Evolutionary conservation across 176 grass and related monocot genomes (phyloP), one percentile per base, ranked within the genome.

Genomic region (Pontederia crassipes): DNA sequence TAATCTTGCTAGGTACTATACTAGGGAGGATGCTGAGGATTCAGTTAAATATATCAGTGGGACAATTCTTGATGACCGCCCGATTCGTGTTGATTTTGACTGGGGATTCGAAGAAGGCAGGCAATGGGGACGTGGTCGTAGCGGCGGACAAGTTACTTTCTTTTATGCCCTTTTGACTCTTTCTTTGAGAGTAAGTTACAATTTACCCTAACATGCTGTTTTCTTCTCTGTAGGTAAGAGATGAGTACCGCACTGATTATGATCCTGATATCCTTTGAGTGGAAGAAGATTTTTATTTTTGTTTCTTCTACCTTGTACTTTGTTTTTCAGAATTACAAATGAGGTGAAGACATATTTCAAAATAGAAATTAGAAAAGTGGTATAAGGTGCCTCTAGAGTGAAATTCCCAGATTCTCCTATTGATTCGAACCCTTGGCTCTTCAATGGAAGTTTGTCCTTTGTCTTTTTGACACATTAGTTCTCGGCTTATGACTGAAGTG

Each of bases 181-280:
- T 50, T 27, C 17, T 51, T 65, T 47, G 28, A 14, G 18, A 65
- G 6, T 14, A 65, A 7, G 49, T 12, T 65, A 14, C 50, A 18
- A 47, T 32, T 48, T 13, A 14, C 59, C 28, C 46, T 67, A 20
- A 75, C 67, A n/a, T 14, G 52, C 45, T 2, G 12, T 52, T 50
- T 66, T 75, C 45, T 26, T 29, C 61, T 81, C 58, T 8, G 54
- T 67, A 83, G 84, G 84, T 93, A 49, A 79, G 93, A 73, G 93
- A 98, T 67, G 93, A 98, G 65, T 98, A 98, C 64, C 93, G 93
- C 51, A 92, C 93, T 2, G 93, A 98, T 78, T 98, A 98, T 66
- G 93, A 98, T 78, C 93, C 93, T 65, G 93, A 90, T 75, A 75
- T 75, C 63, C 73, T 75, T 75, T 61, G 52, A 46, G 18, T 27